Evolutionary conservation across 1,139 yeast species (phyloP).

Genomic region (Candida mesenterica): DNA sequence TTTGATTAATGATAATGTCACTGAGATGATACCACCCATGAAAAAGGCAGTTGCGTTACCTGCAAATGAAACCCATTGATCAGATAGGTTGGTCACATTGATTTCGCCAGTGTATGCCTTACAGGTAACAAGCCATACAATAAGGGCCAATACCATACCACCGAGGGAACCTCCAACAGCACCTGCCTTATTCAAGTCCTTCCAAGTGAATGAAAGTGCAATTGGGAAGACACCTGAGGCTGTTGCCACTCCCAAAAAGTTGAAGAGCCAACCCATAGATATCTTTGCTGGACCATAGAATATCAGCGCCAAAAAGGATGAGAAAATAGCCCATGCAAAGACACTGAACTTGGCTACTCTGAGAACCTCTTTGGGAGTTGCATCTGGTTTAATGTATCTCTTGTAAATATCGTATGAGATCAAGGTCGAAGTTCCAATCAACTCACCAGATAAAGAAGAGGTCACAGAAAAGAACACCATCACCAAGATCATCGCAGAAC

Average conservation of each 20-base stretch:
- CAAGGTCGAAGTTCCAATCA: conserved; percentile 48
- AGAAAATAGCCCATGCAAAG: conserved; percentile 25
- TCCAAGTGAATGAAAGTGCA: conserved; percentile 40
- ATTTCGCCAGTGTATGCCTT: conserved; percentile 26
- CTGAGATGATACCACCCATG: conserved; percentile 31
- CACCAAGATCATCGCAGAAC: conserved; percentile 39
- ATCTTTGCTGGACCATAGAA: conserved; percentile 31
- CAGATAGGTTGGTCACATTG: conserved; percentile 18
- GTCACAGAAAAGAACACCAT: conserved; percentile 52
- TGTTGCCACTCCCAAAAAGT: conserved; percentile 42
- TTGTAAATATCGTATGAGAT: conserved; percentile 48
- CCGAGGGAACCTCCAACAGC: conserved; percentile 29
- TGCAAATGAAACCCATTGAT: conserved; percentile 24
- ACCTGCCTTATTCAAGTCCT: conserved; percentile 31
- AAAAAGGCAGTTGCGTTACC: conserved; percentile 22
- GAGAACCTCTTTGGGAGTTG: conserved; percentile 40
- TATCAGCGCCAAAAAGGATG: conserved; percentile 41
- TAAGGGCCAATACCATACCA: conserved; percentile 24
- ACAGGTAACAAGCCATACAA: conserved; percentile 21
- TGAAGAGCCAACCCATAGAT: conserved; percentile 36
- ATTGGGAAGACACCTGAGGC: conserved; percentile 45
- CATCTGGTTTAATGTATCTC: conserved; percentile 42
- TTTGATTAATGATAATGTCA: conserved; percentile 26
- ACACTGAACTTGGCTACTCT: conserved; percentile 39
- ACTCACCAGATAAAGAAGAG: conserved; percentile 48